A percentile compares a stretch with the other conserved stretches of the same genome.
phyloP scores from a whole-genome alignment of 129 eudicot species.

The Saussurea involucrata region DNA sequence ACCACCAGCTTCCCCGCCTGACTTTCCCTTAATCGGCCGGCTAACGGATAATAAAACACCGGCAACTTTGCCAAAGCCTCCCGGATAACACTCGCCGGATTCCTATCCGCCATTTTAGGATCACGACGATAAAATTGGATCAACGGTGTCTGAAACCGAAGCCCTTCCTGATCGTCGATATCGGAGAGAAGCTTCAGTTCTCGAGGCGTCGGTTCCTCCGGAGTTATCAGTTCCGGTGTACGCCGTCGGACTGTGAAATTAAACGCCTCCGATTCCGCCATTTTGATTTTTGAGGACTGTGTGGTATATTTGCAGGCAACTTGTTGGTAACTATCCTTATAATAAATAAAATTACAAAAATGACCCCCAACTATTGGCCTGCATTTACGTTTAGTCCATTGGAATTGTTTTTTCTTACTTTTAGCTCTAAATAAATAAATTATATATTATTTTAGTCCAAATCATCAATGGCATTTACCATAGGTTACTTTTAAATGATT shows the following conservation, averaged over 20 bases:
- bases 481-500: no score
- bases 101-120: not conserved
- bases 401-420: no score
- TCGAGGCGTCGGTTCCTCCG: constrained; percentile 27
- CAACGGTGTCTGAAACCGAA: constrained; percentile 16
- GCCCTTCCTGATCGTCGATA: constrained; percentile 21
- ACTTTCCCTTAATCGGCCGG: constrained; percentile 35
- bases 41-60: constrained; percentile 38
- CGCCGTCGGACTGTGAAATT: constrained; percentile 8
- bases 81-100: constrained; percentile 18
- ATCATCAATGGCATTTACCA: no score
- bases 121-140: constrained; percentile 13
- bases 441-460: no score
- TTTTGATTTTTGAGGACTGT: no score
- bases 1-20: constrained; percentile 16
- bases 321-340: no score
- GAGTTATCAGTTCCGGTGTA: constrained; percentile 16
- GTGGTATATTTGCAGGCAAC: not conserved
- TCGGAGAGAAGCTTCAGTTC: constrained; percentile 28
- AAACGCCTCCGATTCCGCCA: not conserved
- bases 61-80: constrained; percentile 28
- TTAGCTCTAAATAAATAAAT: no score
- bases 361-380: not conserved
- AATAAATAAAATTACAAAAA: no score
- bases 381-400: not conserved